Evolutionary conservation across 2,329 filamentous ascomycete genomes (phyloP).

Genomic region (Penicillium frequentans): DNA sequence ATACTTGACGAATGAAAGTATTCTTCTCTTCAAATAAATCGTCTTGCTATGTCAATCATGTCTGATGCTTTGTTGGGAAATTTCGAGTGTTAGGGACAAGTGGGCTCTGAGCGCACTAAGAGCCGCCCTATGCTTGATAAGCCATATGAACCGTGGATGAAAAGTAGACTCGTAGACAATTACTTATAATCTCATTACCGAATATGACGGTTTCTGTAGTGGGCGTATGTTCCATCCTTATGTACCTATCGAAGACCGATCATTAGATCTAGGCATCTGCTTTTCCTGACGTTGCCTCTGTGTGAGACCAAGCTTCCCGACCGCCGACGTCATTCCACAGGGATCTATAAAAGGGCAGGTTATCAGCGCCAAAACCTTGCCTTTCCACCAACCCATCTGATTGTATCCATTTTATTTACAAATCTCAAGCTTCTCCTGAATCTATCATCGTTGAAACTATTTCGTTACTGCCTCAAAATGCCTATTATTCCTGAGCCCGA

Average conservation of each 20-base stretch:
- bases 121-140: neutral
- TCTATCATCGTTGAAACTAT: neutral
- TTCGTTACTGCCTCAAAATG: slow-evolving; percentile 18
- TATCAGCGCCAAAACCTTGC: neutral
- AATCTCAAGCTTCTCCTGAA: neutral
- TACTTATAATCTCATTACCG: neutral
- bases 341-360: slow-evolving; percentile 13
- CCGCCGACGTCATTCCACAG: slow-evolving; percentile 22
- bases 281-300: neutral
- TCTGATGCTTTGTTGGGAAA: neutral
- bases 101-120: neutral
- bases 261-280: neutral
- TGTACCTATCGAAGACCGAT: neutral
- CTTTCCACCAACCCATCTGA: neutral
- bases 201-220: neutral
- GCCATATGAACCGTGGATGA: neutral
- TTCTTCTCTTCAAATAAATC: neutral
- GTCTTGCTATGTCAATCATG: neutral
- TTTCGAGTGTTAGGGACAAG: neutral
- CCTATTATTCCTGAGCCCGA: slow-evolving; percentile 31
- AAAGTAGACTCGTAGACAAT: too few species aligned
- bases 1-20: neutral
- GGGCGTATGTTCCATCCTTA: neutral
- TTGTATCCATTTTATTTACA: neutral
- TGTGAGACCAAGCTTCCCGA: slow-evolving; percentile 1